Percentiles rank a stretch among this genome's conserved stretches.
These are phyloP conservation scores for Miamiensis avidus DNA, from an alignment of 169 alveolate genomes.

Conservation along the genomic window DNA sequence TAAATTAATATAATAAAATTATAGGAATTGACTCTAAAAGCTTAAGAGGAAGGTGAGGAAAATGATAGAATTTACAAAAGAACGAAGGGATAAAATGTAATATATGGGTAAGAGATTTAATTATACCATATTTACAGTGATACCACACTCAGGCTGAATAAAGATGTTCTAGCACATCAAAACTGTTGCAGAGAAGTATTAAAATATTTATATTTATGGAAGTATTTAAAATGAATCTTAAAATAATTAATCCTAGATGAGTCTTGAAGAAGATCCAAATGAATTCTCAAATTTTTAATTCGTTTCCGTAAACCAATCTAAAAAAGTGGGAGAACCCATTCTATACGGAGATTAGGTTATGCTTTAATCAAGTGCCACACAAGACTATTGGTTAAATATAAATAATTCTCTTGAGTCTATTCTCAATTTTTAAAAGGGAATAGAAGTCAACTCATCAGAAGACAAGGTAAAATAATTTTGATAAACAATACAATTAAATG, in stretches of 20 bases:
- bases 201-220: too few relatives aligned
- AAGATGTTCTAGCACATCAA: conserved; percentile 31
- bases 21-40: conserved; percentile 14
- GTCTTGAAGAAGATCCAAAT: conserved; percentile 39
- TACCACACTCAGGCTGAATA: conserved; percentile 31
- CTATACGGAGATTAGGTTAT: conserved; percentile 38
- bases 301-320: conserved; percentile 30
- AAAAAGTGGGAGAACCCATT: conserved; percentile 39
- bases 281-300: conserved; percentile 37
- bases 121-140: conserved; percentile 27
- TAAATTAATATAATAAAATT: not conserved
- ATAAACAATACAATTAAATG: too few relatives aligned
- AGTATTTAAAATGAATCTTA: not conserved
- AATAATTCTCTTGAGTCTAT: not conserved
- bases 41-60: conserved; percentile 32
- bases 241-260: not conserved
- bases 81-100: conserved; percentile 24
- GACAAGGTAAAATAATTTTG: too few relatives aligned
- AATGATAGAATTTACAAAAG: conserved; percentile 26
- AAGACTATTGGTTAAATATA: conserved; percentile 26
- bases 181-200: conserved; percentile 46
- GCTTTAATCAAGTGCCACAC: not conserved
- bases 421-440: conserved; percentile 1
- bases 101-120: conserved; percentile 44
- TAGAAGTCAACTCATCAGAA: conserved; percentile 44